These are phyloP conservation scores for Colletotrichum agaves DNA, from an alignment of 2,329 filamentous ascomycete species.

Conservation along the genomic window DNA sequence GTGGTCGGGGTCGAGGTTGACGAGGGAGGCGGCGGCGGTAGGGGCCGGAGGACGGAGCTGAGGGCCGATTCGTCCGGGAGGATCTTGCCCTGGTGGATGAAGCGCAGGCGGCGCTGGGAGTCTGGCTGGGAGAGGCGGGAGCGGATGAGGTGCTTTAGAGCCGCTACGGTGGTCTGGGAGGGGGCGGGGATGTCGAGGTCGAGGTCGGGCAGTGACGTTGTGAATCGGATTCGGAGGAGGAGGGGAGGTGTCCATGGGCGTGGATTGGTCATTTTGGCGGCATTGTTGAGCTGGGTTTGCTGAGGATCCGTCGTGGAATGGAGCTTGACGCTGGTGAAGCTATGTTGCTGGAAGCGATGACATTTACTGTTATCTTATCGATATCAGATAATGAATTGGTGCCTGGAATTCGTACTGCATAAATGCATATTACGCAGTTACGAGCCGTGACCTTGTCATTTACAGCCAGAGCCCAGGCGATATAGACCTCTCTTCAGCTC, in stretches of 20 bases:
- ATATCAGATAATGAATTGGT: too few species aligned
- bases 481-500: too few species aligned
- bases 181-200: conserved; percentile 79
- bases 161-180: conserved; percentile 75
- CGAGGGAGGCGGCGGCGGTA: conserved; percentile 64
- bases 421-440: too few species aligned
- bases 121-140: conserved; percentile 70
- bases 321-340: background rate
- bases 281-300: conserved; percentile 3
- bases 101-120: conserved; percentile 78
- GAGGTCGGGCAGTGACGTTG: conserved; percentile 84
- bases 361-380: too few species aligned
- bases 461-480: too few species aligned
- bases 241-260: conserved; percentile 57
- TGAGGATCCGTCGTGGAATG: background rate
- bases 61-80: conserved; percentile 80
- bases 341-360: background rate
- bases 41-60: conserved; percentile 72
- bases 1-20: conserved; percentile 60
- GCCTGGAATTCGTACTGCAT: too few species aligned
- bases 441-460: too few species aligned
- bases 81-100: conserved; percentile 91
- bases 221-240: conserved; percentile 90
- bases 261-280: conserved; percentile 21
- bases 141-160: conserved; percentile 86